These are phyloP conservation scores for Backusella parvicylindrica DNA, from an alignment of 192 early-diverging fungal genomes.

Conservation along the genomic window DNA sequence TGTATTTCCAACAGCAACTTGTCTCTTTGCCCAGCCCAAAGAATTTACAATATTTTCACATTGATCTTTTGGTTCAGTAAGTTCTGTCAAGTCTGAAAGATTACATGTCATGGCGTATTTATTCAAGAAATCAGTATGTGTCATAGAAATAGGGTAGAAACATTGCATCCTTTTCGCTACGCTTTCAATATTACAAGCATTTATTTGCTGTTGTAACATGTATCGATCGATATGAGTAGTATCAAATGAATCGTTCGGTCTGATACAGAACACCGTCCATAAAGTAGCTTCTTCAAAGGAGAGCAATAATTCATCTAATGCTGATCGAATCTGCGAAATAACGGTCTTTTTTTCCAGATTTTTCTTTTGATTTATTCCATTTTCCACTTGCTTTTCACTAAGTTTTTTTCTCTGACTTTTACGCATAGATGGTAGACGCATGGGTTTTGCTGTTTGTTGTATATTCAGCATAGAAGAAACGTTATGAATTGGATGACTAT, in stretches of 20 bases:
- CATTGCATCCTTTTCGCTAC: slow-evolving; percentile 60
- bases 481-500: slow-evolving; percentile 63
- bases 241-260: slow-evolving; percentile 60
- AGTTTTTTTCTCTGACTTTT: slow-evolving; percentile 10
- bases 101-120: slow-evolving; percentile 46
- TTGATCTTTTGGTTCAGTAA: slow-evolving; percentile 18
- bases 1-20: slow-evolving; percentile 50
- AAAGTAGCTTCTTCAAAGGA: slow-evolving; percentile 72
- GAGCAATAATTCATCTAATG: slow-evolving; percentile 72
- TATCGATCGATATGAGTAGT: slow-evolving; percentile 61
- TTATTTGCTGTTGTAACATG: slow-evolving; percentile 68
- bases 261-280: slow-evolving; percentile 82
- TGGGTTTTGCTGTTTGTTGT: slow-evolving; percentile 68
- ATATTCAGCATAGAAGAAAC: slow-evolving; percentile 67
- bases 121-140: slow-evolving; percentile 67
- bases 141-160: slow-evolving; percentile 62
- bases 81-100: slow-evolving; percentile 21
- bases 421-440: slow-evolving; percentile 65
- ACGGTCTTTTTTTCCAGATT: slow-evolving; percentile 27
- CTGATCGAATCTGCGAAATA: slow-evolving; percentile 50
- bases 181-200: slow-evolving; percentile 57
- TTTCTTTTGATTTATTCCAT: not conserved
- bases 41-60: slow-evolving; percentile 36
- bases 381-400: not conserved
- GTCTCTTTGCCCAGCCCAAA: slow-evolving; percentile 43